phyloP scores from a whole-genome alignment of 2,329 filamentous ascomycete species.

The Incumbomyces delicatus region DNA sequence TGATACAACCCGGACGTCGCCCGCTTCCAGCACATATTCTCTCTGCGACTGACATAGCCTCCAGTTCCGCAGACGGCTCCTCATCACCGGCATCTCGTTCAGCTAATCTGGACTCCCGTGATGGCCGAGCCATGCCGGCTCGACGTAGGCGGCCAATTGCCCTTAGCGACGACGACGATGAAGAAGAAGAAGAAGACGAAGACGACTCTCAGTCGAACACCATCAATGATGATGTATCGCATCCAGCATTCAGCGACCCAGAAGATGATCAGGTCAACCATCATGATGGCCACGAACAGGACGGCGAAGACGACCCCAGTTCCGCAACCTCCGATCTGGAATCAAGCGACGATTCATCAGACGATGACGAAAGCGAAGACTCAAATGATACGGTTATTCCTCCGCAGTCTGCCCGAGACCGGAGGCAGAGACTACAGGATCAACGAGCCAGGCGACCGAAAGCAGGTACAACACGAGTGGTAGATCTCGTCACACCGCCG shows the following conservation, averaged over 20 bases:
- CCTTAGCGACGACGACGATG: conserved; percentile 16
- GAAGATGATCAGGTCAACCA: conserved; percentile 3
- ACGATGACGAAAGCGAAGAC: conserved; percentile 6
- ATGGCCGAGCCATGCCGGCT: background rate
- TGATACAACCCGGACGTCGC: background rate
- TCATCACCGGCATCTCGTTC: too few relatives aligned
- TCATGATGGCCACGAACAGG: conserved; percentile 1
- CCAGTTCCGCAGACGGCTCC: too few relatives aligned
- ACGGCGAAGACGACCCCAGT: conserved; percentile 4
- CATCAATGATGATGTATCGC: background rate
- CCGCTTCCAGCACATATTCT: background rate
- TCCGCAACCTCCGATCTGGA: conserved; percentile 3
- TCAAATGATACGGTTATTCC: conserved; percentile 17
- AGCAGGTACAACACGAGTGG: background rate
- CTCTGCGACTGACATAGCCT: too few relatives aligned
- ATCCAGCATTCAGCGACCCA: background rate
- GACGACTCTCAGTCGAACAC: background rate
- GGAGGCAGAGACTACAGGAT: conserved; percentile 11
- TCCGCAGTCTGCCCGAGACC: conserved; percentile 12
- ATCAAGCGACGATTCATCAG: background rate
- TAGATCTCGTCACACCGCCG: background rate
- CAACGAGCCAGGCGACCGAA: conserved; percentile 12
- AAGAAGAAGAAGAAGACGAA: conserved; percentile 7
- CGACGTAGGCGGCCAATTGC: conserved; percentile 6
- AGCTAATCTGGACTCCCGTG: too few relatives aligned